Percentiles rank a stretch among this genome's conserved stretches.
phyloP scores from a whole-genome alignment of 2,329 filamentous ascomycete genomes.

The Phaeomoniella chlamydospora region DNA sequence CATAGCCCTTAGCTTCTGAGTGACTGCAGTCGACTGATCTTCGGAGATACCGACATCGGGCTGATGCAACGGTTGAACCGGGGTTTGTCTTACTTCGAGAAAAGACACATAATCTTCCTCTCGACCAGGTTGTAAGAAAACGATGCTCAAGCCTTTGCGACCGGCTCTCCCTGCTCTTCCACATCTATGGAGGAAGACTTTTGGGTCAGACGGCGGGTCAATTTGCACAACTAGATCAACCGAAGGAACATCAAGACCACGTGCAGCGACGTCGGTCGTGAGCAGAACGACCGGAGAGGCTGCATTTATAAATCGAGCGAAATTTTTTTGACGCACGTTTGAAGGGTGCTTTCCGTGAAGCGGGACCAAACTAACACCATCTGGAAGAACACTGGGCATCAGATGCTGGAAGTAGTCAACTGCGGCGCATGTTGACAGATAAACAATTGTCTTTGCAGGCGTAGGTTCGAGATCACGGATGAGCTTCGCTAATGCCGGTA shows the following conservation, averaged over 20 bases:
- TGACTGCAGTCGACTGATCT: constrained; percentile 43
- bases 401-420: constrained; percentile 89
- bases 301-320: constrained; percentile 62
- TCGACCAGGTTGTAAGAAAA: constrained; percentile 68
- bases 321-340: constrained; percentile 79
- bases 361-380: constrained; percentile 55
- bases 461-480: constrained; percentile 54
- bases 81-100: constrained; percentile 73
- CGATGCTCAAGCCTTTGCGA: constrained; percentile 64
- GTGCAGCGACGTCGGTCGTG: constrained; percentile 82
- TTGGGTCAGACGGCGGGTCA: constrained; percentile 74
- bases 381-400: constrained; percentile 57
- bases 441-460: constrained; percentile 78
- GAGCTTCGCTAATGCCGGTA: constrained; percentile 58
- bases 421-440: constrained; percentile 82
- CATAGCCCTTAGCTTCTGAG: constrained; percentile 44
- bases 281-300: constrained; percentile 66
- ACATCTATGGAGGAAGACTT: constrained; percentile 59
- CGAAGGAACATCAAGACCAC: constrained; percentile 80
- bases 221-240: constrained; percentile 86
- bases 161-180: constrained; percentile 50
- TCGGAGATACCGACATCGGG: constrained; percentile 44
- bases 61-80: constrained; percentile 49
- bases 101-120: constrained; percentile 89
- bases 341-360: constrained; percentile 86